A percentile compares a stretch with the other conserved stretches of the same genome.
These are phyloP conservation scores for Immersiporthe knoxdaviesiana DNA, from an alignment of 2,329 filamentous ascomycete genomes.

Conservation along the genomic window DNA sequence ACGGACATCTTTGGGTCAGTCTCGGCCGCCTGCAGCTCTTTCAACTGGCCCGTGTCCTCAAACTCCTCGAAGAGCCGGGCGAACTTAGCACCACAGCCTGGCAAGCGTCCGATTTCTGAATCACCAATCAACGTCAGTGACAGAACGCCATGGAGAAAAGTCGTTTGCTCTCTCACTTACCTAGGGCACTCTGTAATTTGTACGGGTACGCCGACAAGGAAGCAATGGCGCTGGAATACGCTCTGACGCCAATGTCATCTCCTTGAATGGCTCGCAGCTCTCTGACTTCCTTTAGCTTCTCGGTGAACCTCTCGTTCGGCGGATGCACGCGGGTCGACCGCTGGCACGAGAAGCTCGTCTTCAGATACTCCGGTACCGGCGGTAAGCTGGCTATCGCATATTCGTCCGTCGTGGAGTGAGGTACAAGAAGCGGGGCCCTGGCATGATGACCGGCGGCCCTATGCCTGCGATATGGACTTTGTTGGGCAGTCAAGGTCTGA, in stretches of 20 bases:
- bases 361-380: conserved; percentile 67
- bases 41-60: conserved; percentile 60
- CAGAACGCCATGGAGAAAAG: no score
- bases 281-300: conserved; percentile 74
- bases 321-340: conserved; percentile 70
- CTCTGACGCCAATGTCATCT: conserved; percentile 79
- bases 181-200: conserved; percentile 44
- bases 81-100: conserved; percentile 82
- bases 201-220: conserved; percentile 79
- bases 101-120: conserved; percentile 60
- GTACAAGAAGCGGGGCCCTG: conserved; percentile 50
- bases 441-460: conserved; percentile 28
- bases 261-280: conserved; percentile 70
- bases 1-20: conserved; percentile 65
- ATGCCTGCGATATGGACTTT: conserved; percentile 23
- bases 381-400: conserved; percentile 63
- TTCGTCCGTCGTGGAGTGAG: conserved; percentile 78
- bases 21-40: conserved; percentile 66
- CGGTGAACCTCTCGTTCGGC: conserved; percentile 77
- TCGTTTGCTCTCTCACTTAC: conserved; percentile 38
- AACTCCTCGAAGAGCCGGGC: conserved; percentile 79
- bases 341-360: conserved; percentile 76
- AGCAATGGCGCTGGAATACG: conserved; percentile 87
- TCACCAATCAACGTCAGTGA: not conserved
- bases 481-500: conserved; percentile 1